Base-by-base conservation (phyloP, 1,284 basidiomycete genomes). In the Jaminaea rosea region DNA sequence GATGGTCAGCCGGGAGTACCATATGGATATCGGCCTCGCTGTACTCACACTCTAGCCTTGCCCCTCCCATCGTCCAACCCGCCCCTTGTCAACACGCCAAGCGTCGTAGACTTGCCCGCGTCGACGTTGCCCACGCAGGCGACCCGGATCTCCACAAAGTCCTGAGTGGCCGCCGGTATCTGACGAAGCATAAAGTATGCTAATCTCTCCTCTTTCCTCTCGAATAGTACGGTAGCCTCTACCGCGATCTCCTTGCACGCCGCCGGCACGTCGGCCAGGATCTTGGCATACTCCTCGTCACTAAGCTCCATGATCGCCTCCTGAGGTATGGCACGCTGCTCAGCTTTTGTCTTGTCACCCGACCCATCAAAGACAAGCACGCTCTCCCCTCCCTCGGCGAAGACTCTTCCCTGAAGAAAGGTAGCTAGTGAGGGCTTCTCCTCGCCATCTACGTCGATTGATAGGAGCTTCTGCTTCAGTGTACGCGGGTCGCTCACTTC, bases 21-120 rank as follows among this genome's bases (percentile, higher is more conserved):
- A 11, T 11, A 23, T 13, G 39, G n/a, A n/a, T n/a, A n/a, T n/a
- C n/a, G n/a, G n/a, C n/a, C n/a, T n/a, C n/a, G n/a, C n/a, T 24
- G 19, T 9, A 42, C 39, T 42, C 39, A 42, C 39, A 97, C 86
- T 47, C 93, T 86, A 1, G 93, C 92, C 53, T 85, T 84, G 1
- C 93, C 93, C 73, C 94, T 79, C 10, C 93, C 94, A 74, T 99
- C 93, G 67, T 99, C 93, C 52, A 98, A 78, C 1, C 83, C 82
- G 39, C 92, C 90, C 83, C 76, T 74, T 28, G 70, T 78, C 47
- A 77, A 64, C 9, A 91, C 88, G 44, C 92, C 93, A 11, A 97
- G 78, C 13, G 90, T 89, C 11, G 91, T 96, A 2, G 86, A 89
- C 75, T 98, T 97, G 1, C 93, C 93, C 29, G 88, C 79, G 62